A percentile compares a stretch with the other conserved stretches of the same genome.
Conservation (phyloP, 768 basidiomycete genomes). For the Amanita thiersii region DNA sequence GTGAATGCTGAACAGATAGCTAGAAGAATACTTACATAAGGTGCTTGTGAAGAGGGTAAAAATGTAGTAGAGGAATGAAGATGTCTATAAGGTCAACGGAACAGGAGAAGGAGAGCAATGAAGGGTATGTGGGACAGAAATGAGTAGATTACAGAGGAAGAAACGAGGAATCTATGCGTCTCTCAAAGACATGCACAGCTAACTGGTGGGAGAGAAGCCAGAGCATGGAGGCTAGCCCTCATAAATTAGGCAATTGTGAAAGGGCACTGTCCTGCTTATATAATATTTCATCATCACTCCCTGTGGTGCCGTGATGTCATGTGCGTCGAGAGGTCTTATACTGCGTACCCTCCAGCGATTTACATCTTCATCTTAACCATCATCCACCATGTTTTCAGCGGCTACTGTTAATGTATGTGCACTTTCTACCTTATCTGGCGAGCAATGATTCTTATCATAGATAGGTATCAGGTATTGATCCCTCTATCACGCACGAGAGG, state of each 20-base stretch:
- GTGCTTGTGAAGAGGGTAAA: too few species aligned
- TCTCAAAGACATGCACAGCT: constrained; percentile 4
- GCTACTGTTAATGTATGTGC: constrained; percentile 33
- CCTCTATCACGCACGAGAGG: constrained; percentile 55
- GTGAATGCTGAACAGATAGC: constrained; percentile 11
- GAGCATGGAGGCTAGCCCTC: too few species aligned
- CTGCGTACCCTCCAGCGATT: not conserved
- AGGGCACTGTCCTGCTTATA: too few species aligned
- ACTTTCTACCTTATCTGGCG: not conserved
- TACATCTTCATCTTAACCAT: too few species aligned
- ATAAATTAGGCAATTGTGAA: too few species aligned
- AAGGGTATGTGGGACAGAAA: not conserved
- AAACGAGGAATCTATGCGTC: constrained; percentile 2
- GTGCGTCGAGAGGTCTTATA: not conserved
- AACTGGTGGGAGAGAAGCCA: not conserved
- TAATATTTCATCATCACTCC: too few species aligned
- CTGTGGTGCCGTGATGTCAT: too few species aligned
- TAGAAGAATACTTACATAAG: too few species aligned
- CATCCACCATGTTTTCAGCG: not conserved
- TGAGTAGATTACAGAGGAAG: too few species aligned
- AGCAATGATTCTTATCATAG: not conserved
- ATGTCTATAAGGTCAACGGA: too few species aligned
- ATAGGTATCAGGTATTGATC: constrained; percentile 67
- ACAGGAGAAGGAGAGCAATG: not conserved
- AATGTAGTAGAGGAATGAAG: too few species aligned